phyloP scores from a whole-genome alignment of 352 stramenopile species.

The Phytopythium ostracodes region DNA sequence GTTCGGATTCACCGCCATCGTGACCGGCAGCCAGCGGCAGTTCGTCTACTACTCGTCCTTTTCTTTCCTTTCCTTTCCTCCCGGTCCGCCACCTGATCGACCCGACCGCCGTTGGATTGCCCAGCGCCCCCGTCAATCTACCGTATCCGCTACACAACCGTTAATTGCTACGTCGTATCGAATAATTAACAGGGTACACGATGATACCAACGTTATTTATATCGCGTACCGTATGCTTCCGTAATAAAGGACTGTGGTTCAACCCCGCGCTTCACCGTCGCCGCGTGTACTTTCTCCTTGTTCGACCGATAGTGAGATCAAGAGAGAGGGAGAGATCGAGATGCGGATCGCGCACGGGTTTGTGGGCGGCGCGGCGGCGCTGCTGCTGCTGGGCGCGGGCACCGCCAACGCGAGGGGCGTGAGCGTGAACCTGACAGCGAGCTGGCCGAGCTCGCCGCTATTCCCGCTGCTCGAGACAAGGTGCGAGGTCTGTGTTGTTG shows the following conservation, averaged over 20 bases:
- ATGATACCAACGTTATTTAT: not conserved
- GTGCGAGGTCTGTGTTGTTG: conserved; percentile 15
- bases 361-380: conserved; percentile 11
- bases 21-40: too few species aligned
- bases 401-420: conserved; percentile 26
- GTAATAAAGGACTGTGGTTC: not conserved
- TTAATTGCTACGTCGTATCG: too few species aligned
- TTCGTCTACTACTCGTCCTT: too few species aligned
- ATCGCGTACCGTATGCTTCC: not conserved
- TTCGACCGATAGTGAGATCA: conserved; percentile 1
- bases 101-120: conserved; percentile 1
- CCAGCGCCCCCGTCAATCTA: not conserved
- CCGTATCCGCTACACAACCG: not conserved
- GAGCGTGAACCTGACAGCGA: conserved; percentile 54
- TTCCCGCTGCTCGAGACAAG: conserved; percentile 59
- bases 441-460: conserved; percentile 50
- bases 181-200: too few species aligned
- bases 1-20: conserved; percentile 44
- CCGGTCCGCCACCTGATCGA: not conserved
- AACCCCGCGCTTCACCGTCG: not conserved
- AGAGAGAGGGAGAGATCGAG: not conserved
- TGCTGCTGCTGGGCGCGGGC: conserved; percentile 18
- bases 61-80: too few species aligned
- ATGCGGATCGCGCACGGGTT: conserved; percentile 17
- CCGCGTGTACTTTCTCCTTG: conserved; percentile 1